Evolutionary conservation across 768 basidiomycete genomes (phyloP).

Genomic region (Mycena epipterygia): DNA sequence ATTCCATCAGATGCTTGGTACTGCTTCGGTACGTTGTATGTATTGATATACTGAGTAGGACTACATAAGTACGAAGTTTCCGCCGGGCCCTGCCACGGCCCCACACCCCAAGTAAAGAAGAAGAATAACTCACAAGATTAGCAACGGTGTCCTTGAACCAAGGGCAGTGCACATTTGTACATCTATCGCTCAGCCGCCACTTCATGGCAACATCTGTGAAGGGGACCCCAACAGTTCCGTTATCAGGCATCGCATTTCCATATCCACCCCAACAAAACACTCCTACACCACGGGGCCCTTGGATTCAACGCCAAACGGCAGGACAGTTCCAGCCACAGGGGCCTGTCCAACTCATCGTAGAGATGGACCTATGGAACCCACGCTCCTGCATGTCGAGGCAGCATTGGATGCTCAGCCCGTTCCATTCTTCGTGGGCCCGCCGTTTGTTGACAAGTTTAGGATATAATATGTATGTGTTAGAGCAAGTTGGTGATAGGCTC

Average conservation of each 20-base stretch:
- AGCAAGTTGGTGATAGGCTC: too few relatives aligned
- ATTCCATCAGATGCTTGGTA: too few relatives aligned
- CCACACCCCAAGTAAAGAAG: too few relatives aligned
- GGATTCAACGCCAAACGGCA: not conserved
- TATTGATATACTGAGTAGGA: too few relatives aligned
- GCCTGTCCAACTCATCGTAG: not conserved
- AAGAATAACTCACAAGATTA: too few relatives aligned
- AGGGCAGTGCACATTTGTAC: not conserved
- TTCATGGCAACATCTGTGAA: constrained; percentile 3
- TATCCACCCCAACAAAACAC: constrained; percentile 6
- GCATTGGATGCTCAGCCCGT: not conserved
- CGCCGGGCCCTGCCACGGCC: too few relatives aligned
- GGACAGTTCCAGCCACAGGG: constrained; percentile 5
- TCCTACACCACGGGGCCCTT: not conserved
- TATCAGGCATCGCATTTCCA: not conserved
- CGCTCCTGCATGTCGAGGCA: not conserved
- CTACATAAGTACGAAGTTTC: too few relatives aligned
- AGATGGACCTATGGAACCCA: not conserved
- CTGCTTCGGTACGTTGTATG: too few relatives aligned
- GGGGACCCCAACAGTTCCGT: not conserved
- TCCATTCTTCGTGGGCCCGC: not conserved
- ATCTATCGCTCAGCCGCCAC: not conserved
- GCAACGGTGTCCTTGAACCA: too few relatives aligned
- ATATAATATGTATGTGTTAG: not conserved
- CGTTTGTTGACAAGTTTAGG: not conserved